phyloP scores from a whole-genome alignment of 192 early-diverging fungal genomes.

The Backusella tarrabulga region DNA sequence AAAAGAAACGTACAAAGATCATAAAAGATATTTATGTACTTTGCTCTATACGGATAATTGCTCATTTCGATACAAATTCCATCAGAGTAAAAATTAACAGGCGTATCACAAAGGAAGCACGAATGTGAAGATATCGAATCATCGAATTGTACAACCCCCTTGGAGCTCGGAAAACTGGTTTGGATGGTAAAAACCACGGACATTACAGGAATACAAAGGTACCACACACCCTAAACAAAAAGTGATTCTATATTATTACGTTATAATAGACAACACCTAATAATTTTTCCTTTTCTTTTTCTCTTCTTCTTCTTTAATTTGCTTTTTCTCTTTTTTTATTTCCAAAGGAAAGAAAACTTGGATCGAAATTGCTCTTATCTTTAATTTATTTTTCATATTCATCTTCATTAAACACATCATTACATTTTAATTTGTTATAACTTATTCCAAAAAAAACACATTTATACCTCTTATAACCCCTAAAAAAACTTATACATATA shows the following conservation, averaged over 20 bases:
- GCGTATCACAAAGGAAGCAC: slow-evolving; percentile 12
- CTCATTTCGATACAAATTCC: neutral
- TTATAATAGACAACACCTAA: slow-evolving; percentile 1
- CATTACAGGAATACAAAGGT: neutral
- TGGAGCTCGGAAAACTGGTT: neutral
- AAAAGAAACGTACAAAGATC: neutral
- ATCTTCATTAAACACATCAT: neutral
- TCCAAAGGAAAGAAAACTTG: slow-evolving; percentile 2
- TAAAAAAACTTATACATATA: neutral
- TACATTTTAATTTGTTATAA: neutral
- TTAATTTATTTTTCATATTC: slow-evolving; percentile 6
- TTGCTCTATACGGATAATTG: neutral
- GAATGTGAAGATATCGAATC: slow-evolving; percentile 12
- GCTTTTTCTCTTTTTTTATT: neutral
- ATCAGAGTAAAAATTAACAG: neutral
- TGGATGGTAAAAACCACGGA: neutral
- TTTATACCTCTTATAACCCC: slow-evolving; percentile 8
- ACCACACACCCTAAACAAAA: neutral
- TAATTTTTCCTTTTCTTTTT: neutral
- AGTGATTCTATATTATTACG: neutral
- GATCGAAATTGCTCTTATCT: slow-evolving; percentile 1
- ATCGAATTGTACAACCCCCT: neutral
- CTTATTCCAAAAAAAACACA: neutral
- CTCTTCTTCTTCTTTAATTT: slow-evolving; percentile 1
- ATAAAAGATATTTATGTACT: neutral